Evolutionary conservation across 768 basidiomycete genomes (phyloP), one percentile per base, ranked within the genome.

Genomic region (Floccularia luteovirens): DNA sequence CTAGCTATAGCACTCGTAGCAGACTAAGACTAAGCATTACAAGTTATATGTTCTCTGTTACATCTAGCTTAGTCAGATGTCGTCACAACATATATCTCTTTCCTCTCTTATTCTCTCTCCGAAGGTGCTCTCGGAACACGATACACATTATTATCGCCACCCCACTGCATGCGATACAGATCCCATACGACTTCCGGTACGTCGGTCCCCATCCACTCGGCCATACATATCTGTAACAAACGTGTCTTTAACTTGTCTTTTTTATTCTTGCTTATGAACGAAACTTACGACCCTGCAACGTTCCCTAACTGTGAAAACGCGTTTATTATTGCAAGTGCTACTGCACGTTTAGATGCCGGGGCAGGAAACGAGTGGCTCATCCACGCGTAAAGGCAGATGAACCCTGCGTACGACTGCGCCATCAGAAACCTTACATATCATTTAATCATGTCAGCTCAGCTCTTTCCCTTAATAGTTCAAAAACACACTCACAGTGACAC

Each of bases 271-370:
- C 8, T 30, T 30, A n/a, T 30, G 10, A 30, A 30, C 27, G 37
- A 20, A 11, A 77, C 76, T 62, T 62, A 89, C 66, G 86, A 82
- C 46, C 90, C 89, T 13, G 82, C 70, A 41, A 93, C 69, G 59
- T 92, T 93, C 4, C 90, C 91, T 20, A 91, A 67, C 53, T 88
- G 82, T 22, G 82, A 79, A 58, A 85, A 84, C 21, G 82, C 78
- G 57, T 90, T 88, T 54, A 89, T 74, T 50, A 84, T 63, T 10
- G 86, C 89, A 44, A 92, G 67, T 5, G 86, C 80, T n/a, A 90
- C 82, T 10, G 89, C 85, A 7, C 89, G 79, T 59, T 90, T 90
- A 28, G 86, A 79, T 4, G 87, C 71, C 19, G 90, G 83, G n/a
- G 75, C 75, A 21, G 88, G 77, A 61, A 94, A 62, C n/a, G 63